These are phyloP conservation scores for Bipolaris victoriae DNA, from an alignment of 2,329 filamentous ascomycete species.

Conservation along the genomic window DNA sequence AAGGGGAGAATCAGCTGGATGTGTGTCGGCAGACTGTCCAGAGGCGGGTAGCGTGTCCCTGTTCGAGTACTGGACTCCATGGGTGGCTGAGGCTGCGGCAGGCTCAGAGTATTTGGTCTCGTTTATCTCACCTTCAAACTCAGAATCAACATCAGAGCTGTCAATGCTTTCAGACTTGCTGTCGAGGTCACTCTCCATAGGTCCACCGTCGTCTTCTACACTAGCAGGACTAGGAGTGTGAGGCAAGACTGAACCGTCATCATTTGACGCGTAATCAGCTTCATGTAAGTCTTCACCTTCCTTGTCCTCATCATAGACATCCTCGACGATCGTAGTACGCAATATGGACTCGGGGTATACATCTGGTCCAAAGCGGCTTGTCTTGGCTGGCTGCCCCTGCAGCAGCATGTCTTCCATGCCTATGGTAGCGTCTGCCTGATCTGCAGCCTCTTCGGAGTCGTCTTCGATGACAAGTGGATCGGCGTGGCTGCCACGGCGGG, in stretches of 20 bases:
- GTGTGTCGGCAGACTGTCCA: background rate
- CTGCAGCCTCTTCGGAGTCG: conserved; percentile 29
- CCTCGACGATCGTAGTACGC: conserved; percentile 5
- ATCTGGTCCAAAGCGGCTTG: background rate
- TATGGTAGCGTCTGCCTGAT: conserved; percentile 18
- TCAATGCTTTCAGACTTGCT: conserved; percentile 18
- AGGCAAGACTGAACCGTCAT: background rate
- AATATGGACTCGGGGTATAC: conserved; percentile 7
- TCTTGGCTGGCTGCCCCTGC: background rate
- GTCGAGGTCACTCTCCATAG: conserved; percentile 12
- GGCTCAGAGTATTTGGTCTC: background rate
- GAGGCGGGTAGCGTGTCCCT: background rate
- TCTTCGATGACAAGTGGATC: conserved; percentile 43
- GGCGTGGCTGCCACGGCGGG: conserved; percentile 29
- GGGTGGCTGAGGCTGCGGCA: conserved; percentile 1
- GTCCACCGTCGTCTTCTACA: conserved; percentile 11
- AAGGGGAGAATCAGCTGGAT: background rate
- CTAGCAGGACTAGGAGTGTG: background rate
- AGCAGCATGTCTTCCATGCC: conserved; percentile 15
- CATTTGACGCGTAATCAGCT: background rate
- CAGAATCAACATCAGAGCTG: conserved; percentile 12
- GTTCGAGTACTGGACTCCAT: background rate
- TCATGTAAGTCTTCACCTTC: background rate
- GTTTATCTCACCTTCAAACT: conserved; percentile 13
- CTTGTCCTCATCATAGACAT: conserved; percentile 9